These are phyloP conservation scores for Smittium mucronatum DNA, from an alignment of 371 early-diverging fungal genomes.

Conservation along the genomic window DNA sequence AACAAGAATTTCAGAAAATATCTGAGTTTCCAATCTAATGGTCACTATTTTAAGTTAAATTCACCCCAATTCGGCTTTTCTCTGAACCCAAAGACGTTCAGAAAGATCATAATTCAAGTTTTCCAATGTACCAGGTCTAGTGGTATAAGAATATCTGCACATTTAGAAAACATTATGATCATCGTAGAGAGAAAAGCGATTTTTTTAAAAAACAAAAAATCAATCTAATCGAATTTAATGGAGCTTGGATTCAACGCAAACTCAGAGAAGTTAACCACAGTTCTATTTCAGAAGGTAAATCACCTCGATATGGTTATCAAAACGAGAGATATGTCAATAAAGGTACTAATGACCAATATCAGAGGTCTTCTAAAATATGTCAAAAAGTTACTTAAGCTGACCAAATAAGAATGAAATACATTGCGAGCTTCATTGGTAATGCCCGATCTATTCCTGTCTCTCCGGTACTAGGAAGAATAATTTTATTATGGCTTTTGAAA, in stretches of 20 bases:
- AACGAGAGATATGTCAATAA: slow-evolving; percentile 11
- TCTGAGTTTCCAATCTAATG: not conserved
- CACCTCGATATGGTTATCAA: slow-evolving; percentile 32
- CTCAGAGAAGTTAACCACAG: slow-evolving; percentile 17
- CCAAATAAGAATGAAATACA: not conserved
- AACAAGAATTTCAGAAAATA: not conserved
- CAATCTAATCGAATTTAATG: slow-evolving; percentile 18
- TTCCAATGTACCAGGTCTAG: slow-evolving; percentile 23
- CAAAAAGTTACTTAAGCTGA: not conserved
- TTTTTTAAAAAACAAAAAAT: slow-evolving; percentile 14
- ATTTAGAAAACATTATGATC: slow-evolving; percentile 32
- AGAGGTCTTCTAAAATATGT: not conserved
- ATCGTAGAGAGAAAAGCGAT: slow-evolving; percentile 9
- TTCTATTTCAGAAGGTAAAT: slow-evolving; percentile 26
- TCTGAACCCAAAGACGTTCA: slow-evolving; percentile 21
- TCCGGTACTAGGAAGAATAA: not conserved
- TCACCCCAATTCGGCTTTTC: not conserved
- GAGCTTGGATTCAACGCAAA: slow-evolving; percentile 28
- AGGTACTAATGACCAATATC: not conserved
- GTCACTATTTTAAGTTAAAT: not conserved
- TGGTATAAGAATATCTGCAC: slow-evolving; percentile 27
- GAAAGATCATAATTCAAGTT: slow-evolving; percentile 29
- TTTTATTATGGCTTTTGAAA: not conserved
- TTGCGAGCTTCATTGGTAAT: slow-evolving; percentile 14
- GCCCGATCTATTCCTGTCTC: slow-evolving; percentile 9